Conservation (phyloP, 169 alveolate species). For the Theileria sp. region DNA sequence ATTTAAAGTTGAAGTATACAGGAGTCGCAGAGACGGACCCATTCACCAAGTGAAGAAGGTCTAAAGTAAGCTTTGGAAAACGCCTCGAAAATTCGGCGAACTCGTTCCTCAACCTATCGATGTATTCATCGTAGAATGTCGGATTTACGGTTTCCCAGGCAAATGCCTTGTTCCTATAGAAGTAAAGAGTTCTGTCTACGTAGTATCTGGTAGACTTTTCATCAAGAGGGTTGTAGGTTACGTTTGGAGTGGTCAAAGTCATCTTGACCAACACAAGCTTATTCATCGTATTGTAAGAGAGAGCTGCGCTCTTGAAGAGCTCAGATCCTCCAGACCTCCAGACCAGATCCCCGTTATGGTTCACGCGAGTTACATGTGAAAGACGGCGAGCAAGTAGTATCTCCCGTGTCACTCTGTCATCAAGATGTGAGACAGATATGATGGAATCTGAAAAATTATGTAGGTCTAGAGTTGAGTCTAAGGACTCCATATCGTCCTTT, state of each 20-base stretch:
- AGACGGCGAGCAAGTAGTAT: neutral
- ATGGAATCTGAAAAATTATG: neutral
- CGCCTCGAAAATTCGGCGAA: neutral
- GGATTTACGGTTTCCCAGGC: neutral
- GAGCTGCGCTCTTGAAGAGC: conserved; percentile 1
- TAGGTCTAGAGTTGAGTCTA: neutral
- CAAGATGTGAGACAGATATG: neutral
- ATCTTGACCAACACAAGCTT: conserved; percentile 1
- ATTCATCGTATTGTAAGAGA: neutral
- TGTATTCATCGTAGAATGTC: neutral
- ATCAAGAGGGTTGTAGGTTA: conserved; percentile 13
- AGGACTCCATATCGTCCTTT: neutral
- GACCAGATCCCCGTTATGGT: neutral
- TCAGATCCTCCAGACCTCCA: neutral
- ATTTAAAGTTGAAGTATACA: neutral
- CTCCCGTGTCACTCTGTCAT: neutral
- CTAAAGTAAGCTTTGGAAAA: neutral
- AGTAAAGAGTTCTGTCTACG: neutral
- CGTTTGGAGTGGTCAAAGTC: neutral
- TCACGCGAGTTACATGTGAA: neutral
- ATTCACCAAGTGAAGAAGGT: neutral
- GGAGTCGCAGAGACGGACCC: neutral
- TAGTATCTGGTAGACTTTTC: neutral
- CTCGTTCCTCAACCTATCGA: neutral
- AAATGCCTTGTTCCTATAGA: neutral